These are phyloP conservation scores for Entomortierella chlamydospora DNA, from an alignment of 192 early-diverging fungal species.

Conservation along the genomic window DNA sequence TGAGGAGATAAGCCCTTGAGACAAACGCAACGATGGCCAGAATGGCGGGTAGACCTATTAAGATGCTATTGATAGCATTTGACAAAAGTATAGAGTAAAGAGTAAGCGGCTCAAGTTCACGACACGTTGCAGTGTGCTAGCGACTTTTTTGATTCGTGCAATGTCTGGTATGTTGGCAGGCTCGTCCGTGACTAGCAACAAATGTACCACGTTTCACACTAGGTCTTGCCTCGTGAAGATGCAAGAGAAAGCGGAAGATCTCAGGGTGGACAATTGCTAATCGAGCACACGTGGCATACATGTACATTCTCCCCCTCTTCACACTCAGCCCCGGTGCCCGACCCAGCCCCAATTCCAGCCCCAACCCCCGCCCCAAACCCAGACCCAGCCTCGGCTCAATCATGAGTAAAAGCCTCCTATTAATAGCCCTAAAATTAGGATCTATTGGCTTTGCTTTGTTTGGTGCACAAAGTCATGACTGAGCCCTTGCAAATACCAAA, in stretches of 20 bases:
- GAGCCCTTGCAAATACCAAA: not conserved
- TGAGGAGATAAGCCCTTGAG: not conserved
- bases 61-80: slow-evolving; percentile 9
- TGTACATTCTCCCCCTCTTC: too few species aligned
- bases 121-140: too few species aligned
- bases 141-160: too few species aligned
- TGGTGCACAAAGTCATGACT: not conserved
- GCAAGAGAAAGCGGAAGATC: too few species aligned
- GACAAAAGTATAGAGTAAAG: not conserved
- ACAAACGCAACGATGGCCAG: slow-evolving; percentile 12
- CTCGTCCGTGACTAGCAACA: too few species aligned
- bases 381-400: not conserved
- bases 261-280: too few species aligned
- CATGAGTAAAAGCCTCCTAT: not conserved
- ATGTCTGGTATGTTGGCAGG: too few species aligned
- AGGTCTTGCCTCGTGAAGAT: too few species aligned
- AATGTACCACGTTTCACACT: too few species aligned
- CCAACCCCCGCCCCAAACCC: not conserved
- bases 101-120: not conserved
- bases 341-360: too few species aligned
- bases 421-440: not conserved
- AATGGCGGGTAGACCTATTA: slow-evolving; percentile 21
- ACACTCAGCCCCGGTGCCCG: too few species aligned
- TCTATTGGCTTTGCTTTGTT: not conserved
- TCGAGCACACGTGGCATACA: too few species aligned